Percentiles rank a stretch among this genome's conserved stretches.
Evolutionary conservation across 148 eudicot genomes (phyloP).

Genomic region (Arctostaphylos glauca): DNA sequence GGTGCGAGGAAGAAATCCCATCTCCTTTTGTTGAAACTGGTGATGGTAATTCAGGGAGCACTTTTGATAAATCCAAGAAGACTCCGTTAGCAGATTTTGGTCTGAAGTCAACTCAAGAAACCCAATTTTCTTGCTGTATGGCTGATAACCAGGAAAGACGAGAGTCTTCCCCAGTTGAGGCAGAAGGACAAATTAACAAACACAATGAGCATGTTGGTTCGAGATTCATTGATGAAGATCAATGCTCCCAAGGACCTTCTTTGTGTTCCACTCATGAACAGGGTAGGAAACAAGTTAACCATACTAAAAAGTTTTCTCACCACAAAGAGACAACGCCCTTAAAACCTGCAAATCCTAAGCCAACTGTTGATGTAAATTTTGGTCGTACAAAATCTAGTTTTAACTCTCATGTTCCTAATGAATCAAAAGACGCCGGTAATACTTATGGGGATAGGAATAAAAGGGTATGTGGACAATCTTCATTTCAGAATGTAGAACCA

Average conservation of each 20-base stretch:
- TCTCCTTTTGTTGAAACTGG: constrained; percentile 11
- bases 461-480: background rate
- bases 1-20: constrained; percentile 16
- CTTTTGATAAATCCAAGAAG: background rate
- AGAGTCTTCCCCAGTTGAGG: too few relatives aligned
- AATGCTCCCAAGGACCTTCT: background rate
- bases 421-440: background rate
- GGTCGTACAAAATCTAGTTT: constrained; percentile 4
- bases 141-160: background rate
- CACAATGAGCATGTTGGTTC: constrained; percentile 8
- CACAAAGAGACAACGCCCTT: constrained; percentile 5
- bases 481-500: constrained; percentile 9
- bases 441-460: constrained; percentile 8
- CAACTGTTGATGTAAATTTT: constrained; percentile 15
- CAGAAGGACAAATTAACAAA: background rate
- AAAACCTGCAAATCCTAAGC: constrained; percentile 20
- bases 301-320: background rate
- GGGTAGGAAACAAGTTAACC: constrained; percentile 6
- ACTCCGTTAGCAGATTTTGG: background rate
- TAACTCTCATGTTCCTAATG: constrained; percentile 7
- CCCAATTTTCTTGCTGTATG: background rate
- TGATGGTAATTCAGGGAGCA: constrained; percentile 7
- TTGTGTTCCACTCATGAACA: background rate
- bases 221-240: constrained; percentile 1
- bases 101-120: background rate